Conservation (phyloP, 495 filamentous ascomycete genomes). For the Opeltia flavorubescens region DNA sequence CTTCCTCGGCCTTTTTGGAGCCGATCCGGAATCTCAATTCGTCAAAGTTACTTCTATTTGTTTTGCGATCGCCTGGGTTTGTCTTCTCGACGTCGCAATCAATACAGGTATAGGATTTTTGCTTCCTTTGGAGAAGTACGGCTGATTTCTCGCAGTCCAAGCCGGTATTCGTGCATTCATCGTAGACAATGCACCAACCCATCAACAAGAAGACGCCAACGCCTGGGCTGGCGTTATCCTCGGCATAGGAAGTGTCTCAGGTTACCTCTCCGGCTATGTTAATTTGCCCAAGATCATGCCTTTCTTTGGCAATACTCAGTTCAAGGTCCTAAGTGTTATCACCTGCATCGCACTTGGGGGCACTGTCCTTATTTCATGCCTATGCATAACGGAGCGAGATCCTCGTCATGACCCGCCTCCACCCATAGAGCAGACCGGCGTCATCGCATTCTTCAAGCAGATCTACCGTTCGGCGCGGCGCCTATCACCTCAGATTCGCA, state of each 20-base stretch:
- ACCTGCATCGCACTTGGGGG: constrained; percentile 52
- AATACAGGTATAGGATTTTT: constrained; percentile 56
- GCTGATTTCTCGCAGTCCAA: constrained; percentile 43
- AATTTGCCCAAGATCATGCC: constrained; percentile 56
- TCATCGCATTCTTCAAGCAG: constrained; percentile 63
- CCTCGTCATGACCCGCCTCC: constrained; percentile 55
- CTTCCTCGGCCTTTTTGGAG: constrained; percentile 58
- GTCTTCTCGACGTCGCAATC: constrained; percentile 78
- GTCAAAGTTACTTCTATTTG: constrained; percentile 49
- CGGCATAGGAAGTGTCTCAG: constrained; percentile 75
- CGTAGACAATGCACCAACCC: constrained; percentile 74
- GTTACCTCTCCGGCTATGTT: constrained; percentile 69
- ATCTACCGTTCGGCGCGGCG: constrained; percentile 60
- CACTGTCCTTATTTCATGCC: constrained; percentile 53
- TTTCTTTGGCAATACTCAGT: constrained; percentile 72
- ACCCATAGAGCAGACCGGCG: constrained; percentile 40
- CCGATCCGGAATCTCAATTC: constrained; percentile 40
- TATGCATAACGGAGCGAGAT: constrained; percentile 60
- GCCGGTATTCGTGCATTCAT: constrained; percentile 81
- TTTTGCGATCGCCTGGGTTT: constrained; percentile 68
- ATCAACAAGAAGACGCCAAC: constrained; percentile 83
- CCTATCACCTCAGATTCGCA: constrained; percentile 64
- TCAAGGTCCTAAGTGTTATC: constrained; percentile 76
- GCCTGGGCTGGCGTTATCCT: constrained; percentile 72
- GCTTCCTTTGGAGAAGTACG: neutral